phyloP scores from a whole-genome alignment of 169 alveolate genomes.

The Plasmodium malariae region DNA sequence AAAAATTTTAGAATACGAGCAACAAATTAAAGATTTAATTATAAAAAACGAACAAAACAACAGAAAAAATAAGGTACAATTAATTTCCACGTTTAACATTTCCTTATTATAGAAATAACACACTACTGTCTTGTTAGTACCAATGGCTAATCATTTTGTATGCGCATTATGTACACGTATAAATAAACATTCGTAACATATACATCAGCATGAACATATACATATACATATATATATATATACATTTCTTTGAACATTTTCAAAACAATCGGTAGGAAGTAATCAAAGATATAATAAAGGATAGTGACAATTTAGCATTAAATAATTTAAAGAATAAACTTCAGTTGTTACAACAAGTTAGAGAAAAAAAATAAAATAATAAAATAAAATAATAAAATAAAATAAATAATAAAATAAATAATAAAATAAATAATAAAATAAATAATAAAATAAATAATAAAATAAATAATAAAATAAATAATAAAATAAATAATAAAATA shows the following conservation, averaged over 20 bases:
- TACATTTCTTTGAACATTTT: neutral
- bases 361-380: too few species aligned
- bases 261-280: neutral
- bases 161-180: too few species aligned
- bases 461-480: too few species aligned
- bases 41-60: conserved; percentile 34
- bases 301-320: conserved; percentile 14
- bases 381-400: too few species aligned
- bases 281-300: conserved; percentile 17
- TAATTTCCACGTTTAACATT: neutral
- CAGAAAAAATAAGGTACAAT: conserved; percentile 40
- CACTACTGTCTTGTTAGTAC: too few species aligned
- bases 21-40: conserved; percentile 37
- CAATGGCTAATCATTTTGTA: too few species aligned
- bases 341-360: conserved; percentile 36
- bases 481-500: too few species aligned
- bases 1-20: conserved; percentile 17
- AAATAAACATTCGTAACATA: too few species aligned
- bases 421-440: too few species aligned
- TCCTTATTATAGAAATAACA: too few species aligned
- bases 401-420: too few species aligned
- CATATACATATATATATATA: conserved; percentile 14
- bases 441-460: too few species aligned
- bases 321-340: conserved; percentile 34
- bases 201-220: neutral